Base-by-base conservation (phyloP, 2,329 filamentous ascomycete species). In the Calcarisporium arbuscula region DNA sequence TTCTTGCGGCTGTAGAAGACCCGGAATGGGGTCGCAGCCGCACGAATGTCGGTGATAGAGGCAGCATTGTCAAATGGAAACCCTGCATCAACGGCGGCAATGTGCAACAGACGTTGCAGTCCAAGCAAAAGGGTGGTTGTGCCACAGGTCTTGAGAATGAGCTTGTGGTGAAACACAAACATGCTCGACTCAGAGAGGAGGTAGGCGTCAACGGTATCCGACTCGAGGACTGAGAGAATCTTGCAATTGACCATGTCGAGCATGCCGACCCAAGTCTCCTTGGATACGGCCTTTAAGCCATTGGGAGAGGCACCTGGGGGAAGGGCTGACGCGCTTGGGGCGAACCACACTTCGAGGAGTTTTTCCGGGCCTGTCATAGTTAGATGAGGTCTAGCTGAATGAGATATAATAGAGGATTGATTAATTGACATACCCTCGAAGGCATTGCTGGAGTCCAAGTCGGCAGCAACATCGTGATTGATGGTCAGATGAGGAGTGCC, bases 1-100 rank as follows among this genome's bases (percentile, higher is more conserved):
- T 95, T 96, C 78, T 98, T 98, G 58, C 92, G 84, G 56, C 90
- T 96, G 68, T 98, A 98, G 61, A 98, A 98, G 42, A 98, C 87
- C 35, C 92, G 84, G 65, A 95, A 94, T 0, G 92, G 90, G 22
- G 83, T 88, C 19, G 92, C 89, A 16, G 85, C 82, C 28, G 82
- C 80, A 14, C 76, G 72, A 38, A 87, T 75, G 14, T 85, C 80
- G 23, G 78, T 69, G 23, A 77, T 62, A 14, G 78, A 72, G 39
- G 73, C 68, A 33, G 82, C 77, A 42, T 84, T 82, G 49, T 83
- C 73, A 53, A 85, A 84, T 6, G 89, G 83, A 50, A 96, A 96
- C n/a, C 90, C 88, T 31, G 86, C 90, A 47, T 90, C 74, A 32
- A 81, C 65, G 30, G 88, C 85, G 19, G 92, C 92, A 53, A 96